These are phyloP conservation scores for Pseudonitzschia delicatissima DNA, from an alignment of 108 stramenopile species.

Conservation along the genomic window DNA sequence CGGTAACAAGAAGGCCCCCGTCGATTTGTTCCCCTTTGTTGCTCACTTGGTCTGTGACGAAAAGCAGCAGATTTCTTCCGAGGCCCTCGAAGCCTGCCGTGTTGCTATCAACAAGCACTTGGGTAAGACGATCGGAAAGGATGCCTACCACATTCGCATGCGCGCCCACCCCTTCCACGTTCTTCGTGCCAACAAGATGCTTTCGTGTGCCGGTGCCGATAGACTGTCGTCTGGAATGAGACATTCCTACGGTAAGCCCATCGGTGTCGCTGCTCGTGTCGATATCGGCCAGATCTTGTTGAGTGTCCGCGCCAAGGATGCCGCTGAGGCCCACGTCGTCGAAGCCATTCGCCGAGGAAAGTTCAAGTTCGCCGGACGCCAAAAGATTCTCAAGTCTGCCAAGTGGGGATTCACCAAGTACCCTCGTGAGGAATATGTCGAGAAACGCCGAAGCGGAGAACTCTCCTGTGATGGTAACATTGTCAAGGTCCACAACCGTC, in stretches of 20 bases:
- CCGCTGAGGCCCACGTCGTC: conserved; percentile 85
- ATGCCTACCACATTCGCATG: conserved; percentile 99
- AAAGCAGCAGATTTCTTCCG: conserved; percentile 99
- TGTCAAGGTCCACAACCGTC: conserved; percentile 92
- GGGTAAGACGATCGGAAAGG: conserved; percentile 97
- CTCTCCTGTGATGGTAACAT: conserved; percentile 89
- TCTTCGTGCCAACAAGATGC: conserved; percentile 99
- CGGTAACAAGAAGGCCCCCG: conserved; percentile 97
- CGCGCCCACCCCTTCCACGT: conserved; percentile 99
- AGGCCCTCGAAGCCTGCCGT: conserved; percentile 99
- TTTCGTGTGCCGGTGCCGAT: conserved; percentile 99
- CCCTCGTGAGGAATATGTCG: conserved; percentile 94
- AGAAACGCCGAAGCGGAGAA: conserved; percentile 89
- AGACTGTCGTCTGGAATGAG: conserved; percentile 86
- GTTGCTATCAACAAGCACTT: conserved; percentile 99
- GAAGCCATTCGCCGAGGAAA: conserved; percentile 99
- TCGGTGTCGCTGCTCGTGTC: conserved; percentile 98
- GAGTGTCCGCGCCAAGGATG: conserved; percentile 93
- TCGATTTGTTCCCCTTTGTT: conserved; percentile 99
- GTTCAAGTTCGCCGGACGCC: conserved; percentile 99
- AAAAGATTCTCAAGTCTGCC: conserved; percentile 98
- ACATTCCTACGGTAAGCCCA: conserved; percentile 99
- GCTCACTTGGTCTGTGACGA: conserved; percentile 99
- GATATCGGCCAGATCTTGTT: conserved; percentile 98
- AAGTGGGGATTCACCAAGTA: conserved; percentile 99